These are phyloP conservation scores for Batrachochytrium dendrobatidis DNA, from an alignment of 371 early-diverging fungal genomes.

Conservation along the genomic window DNA sequence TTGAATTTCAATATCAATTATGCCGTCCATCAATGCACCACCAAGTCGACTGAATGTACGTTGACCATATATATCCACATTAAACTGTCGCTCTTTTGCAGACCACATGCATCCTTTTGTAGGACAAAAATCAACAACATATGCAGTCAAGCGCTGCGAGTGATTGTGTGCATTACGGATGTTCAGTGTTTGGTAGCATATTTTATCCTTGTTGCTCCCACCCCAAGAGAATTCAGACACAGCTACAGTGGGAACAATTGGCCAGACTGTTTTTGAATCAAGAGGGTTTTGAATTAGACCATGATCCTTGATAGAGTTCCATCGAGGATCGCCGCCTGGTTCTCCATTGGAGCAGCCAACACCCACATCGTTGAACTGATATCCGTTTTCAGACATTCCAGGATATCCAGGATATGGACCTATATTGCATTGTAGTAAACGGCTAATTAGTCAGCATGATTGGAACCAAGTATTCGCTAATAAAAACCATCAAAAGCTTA, in stretches of 20 bases:
- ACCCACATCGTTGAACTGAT: conserved; percentile 15
- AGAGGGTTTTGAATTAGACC: conserved; percentile 6
- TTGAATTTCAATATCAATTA: conserved; percentile 3
- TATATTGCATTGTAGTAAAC: no score
- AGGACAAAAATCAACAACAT: conserved; percentile 24
- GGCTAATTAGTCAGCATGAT: no score
- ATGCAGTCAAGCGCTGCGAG: conserved; percentile 6
- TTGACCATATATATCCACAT: conserved; percentile 25
- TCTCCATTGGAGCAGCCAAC: conserved; percentile 22
- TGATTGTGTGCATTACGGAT: conserved; percentile 8
- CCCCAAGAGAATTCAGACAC: conserved; percentile 12
- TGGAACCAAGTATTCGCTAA: no score
- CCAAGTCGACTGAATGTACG: conserved; percentile 13
- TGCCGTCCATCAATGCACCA: conserved; percentile 5
- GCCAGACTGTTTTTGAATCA: conserved; percentile 8
- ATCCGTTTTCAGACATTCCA: conserved; percentile 3
- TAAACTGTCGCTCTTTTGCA: conserved; percentile 13
- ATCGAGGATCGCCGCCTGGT: conserved; percentile 25
- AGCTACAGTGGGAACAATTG: conserved; percentile 9
- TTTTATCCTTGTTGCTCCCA: conserved; percentile 7
- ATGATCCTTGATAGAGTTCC: conserved; percentile 15
- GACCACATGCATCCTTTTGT: conserved; percentile 14
- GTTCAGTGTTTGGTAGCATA: conserved; percentile 10
- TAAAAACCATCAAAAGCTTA: no score
- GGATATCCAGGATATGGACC: conserved; percentile 11